phyloP scores from a whole-genome alignment of 73 alveolate species.

The Symbiodinium natans region DNA sequence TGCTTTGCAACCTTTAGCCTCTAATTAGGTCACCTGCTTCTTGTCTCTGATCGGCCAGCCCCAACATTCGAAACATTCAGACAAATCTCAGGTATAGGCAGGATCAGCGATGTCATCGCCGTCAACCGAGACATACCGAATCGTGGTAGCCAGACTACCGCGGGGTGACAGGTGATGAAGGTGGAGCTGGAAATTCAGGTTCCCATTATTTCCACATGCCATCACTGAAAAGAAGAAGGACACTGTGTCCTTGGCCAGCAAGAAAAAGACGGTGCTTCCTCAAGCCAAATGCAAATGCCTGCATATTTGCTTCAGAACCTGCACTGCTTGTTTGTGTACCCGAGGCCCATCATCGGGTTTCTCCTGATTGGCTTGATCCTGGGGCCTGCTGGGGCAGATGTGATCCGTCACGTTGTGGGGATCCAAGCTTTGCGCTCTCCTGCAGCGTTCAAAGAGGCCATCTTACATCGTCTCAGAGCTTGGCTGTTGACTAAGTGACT shows the following conservation, averaged over 20 bases:
- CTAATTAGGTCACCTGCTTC: background rate
- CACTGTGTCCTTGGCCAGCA: too few relatives aligned
- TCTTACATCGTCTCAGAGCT: too few relatives aligned
- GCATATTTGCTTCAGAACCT: too few relatives aligned
- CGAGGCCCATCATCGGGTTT: slow-evolving; percentile 77
- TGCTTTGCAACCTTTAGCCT: background rate
- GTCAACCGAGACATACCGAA: too few relatives aligned
- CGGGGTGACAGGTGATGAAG: too few relatives aligned
- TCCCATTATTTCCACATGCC: background rate
- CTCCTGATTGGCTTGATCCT: slow-evolving; percentile 65
- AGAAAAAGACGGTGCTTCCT: too few relatives aligned
- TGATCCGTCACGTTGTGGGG: slow-evolving; percentile 39
- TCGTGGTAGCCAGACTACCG: too few relatives aligned
- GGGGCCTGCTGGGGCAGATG: slow-evolving; percentile 58
- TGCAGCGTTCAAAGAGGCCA: background rate
- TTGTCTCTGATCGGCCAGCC: background rate
- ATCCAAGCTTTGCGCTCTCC: background rate
- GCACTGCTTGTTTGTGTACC: too few relatives aligned
- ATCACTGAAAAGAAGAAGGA: background rate
- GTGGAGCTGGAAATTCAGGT: background rate
- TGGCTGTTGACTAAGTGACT: background rate
- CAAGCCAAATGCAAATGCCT: too few relatives aligned
- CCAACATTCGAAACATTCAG: background rate
- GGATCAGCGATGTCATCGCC: too few relatives aligned
- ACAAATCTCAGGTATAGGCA: too few relatives aligned